phyloP scores from a whole-genome alignment of 2,329 filamentous ascomycete genomes.

The Diplodia intermedia region DNA sequence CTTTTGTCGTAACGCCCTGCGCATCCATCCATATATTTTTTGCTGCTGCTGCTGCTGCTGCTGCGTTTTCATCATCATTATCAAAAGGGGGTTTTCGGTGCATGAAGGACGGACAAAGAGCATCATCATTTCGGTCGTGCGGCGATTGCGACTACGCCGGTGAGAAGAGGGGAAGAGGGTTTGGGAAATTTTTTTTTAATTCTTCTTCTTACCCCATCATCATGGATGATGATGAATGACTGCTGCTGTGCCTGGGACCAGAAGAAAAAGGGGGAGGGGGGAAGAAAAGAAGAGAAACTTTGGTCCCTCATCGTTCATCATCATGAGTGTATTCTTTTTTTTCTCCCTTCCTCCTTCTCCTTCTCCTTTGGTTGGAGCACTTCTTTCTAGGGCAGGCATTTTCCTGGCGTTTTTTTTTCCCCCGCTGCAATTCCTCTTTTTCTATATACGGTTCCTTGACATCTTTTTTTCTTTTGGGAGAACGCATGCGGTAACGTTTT shows the following conservation, averaged over 20 bases:
- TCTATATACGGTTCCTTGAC: neutral
- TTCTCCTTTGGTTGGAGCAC: neutral
- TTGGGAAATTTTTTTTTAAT: too few relatives aligned
- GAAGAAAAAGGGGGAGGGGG: neutral
- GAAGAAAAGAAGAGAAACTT: neutral
- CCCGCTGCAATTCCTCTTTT: neutral
- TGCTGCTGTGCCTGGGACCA: too few relatives aligned
- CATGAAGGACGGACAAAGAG: neutral
- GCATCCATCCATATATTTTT: neutral
- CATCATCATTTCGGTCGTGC: neutral
- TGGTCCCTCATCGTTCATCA: neutral
- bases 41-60: too few relatives aligned
- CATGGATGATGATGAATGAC: too few relatives aligned
- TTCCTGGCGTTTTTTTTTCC: neutral
- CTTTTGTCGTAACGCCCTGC: slow-evolving; percentile 1
- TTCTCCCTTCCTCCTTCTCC: too few relatives aligned
- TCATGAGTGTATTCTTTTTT: neutral
- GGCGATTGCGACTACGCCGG: too few relatives aligned
- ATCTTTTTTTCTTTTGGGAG: too few relatives aligned
- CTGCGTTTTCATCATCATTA: neutral
- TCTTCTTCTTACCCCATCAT: neutral
- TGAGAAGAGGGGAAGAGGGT: neutral
- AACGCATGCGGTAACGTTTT: neutral
- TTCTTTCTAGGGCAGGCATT: neutral
- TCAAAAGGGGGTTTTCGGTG: neutral